Evolutionary conservation across 208 protist genomes (phyloP), one percentile per base, ranked within the genome.

Genomic region (Herpetomonas muscarum): DNA sequence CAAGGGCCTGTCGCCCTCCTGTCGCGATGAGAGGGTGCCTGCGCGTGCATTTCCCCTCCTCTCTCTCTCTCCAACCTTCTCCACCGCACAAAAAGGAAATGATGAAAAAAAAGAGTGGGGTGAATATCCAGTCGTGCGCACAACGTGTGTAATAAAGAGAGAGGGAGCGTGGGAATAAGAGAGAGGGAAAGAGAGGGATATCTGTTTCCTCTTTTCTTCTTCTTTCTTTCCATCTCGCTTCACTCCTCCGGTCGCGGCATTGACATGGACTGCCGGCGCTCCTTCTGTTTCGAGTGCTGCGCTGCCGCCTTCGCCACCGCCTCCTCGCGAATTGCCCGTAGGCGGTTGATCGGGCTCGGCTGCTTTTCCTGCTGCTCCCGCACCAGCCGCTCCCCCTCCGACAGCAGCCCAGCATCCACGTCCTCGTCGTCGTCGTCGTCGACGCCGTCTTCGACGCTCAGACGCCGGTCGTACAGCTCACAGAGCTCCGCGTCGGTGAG

Each of bases 281-380:
- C 41, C 41, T 24, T 4, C 41, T 46, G 41, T 19, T 46, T 46
- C 41, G 10, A 9, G 5, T 19, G 41, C 19, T 46, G 41, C 19
- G 41, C 41, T 19, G 9, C 15, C 10, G 41, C 41, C 41, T 46
- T 46, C 15, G 41, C 41, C 5, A 24, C 22, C 15, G 41, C 41
- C 15, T 9, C 41, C 17, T 46, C 41, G 41, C 41, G 41, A 46
- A 46, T 46, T 19, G 10, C 4, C 5, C 41, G 41, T 19, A 46
- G 41, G 15, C 41, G 41, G 12, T 61, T 36, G 26, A 32, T 44
- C 10, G 56, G 46, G 30, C 39, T 60, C 15, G 22, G 26, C 34
- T 55, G 39, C 15, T 31, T 21, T n/a, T 28, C 24, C 53, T 36
- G 25, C 21, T 28, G 37, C 41, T 46, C 15, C 19, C 5, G 5